Evolutionary conservation across 176 grass and related monocot genomes (phyloP).

Genomic region (Eragrostis curvula): DNA sequence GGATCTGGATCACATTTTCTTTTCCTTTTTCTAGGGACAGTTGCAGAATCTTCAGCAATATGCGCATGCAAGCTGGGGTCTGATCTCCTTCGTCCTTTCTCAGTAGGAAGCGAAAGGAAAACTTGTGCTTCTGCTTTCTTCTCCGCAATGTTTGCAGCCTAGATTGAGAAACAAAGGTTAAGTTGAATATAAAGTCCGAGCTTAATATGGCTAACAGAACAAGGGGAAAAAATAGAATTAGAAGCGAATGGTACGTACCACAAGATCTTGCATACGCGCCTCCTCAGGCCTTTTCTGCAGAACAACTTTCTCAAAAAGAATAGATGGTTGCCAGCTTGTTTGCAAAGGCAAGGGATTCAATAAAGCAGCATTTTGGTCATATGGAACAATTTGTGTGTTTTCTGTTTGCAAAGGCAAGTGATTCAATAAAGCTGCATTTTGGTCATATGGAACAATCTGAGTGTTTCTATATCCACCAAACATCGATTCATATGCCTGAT

Average conservation of each 20-base stretch:
- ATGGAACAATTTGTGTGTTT: constrained; percentile 61
- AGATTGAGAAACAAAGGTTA: constrained; percentile 52
- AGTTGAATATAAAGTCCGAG: constrained; percentile 24
- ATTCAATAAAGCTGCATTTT: constrained; percentile 39
- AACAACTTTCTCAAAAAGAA: constrained; percentile 80
- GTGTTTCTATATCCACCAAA: constrained; percentile 7
- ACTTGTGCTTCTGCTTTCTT: constrained; percentile 59
- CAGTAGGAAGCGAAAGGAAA: constrained; percentile 37
- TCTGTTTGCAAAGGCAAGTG: constrained; percentile 38
- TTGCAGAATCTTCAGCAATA: constrained; percentile 20
- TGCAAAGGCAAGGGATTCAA: constrained; percentile 38
- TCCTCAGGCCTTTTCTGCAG: constrained; percentile 70
- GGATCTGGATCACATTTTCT: constrained; percentile 37
- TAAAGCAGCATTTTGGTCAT: constrained; percentile 41
- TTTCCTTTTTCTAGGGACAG: constrained; percentile 40
- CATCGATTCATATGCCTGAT: constrained; percentile 37
- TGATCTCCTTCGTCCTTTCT: constrained; percentile 48
- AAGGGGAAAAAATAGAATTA: constrained; percentile 27
- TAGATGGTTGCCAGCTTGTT: constrained; percentile 59
- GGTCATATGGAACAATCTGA: constrained; percentile 63
- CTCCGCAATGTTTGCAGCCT: constrained; percentile 62
- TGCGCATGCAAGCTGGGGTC: constrained; percentile 38
- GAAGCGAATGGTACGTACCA: constrained; percentile 43
- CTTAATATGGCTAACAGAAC: constrained; percentile 12
- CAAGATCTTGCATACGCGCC: constrained; percentile 65